Conservation (phyloP, 1,284 basidiomycete genomes). For the Sphagnurus paluster region DNA sequence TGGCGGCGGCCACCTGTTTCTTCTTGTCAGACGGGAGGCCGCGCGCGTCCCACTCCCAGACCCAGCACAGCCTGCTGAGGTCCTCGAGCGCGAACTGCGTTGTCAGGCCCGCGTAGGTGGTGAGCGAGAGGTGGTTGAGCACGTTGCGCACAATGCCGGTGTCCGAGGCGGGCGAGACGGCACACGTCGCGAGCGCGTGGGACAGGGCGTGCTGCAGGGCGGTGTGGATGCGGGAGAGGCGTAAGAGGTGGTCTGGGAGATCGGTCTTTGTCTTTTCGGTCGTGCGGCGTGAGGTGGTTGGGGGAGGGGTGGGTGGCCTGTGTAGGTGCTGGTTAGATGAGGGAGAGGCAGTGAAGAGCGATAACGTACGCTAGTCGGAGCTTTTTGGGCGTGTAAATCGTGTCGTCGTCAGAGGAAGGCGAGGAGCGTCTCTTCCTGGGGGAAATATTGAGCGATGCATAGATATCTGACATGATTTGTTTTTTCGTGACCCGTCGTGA, state of each 20-base stretch:
- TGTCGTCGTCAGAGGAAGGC: conserved; percentile 47
- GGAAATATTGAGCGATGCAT: conserved; percentile 59
- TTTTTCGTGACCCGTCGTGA: conserved; percentile 7
- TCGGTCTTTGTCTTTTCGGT: conserved; percentile 20
- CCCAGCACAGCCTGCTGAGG: conserved; percentile 74
- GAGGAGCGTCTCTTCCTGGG: conserved; percentile 66
- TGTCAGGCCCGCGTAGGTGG: conserved; percentile 65
- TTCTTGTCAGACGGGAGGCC: conserved; percentile 29
- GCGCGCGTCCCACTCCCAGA: conserved; percentile 83
- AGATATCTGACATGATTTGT: conserved; percentile 59
- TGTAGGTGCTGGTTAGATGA: neutral
- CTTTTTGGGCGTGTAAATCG: conserved; percentile 65
- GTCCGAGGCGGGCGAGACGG: conserved; percentile 73
- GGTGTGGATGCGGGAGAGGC: conserved; percentile 61
- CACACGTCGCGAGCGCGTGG: conserved; percentile 77
- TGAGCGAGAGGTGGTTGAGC: conserved; percentile 71
- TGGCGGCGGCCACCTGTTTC: conserved; percentile 9
- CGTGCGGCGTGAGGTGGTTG: conserved; percentile 40
- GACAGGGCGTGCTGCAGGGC: conserved; percentile 77
- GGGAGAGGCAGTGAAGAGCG: conserved; percentile 8
- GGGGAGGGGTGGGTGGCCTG: conserved; percentile 59
- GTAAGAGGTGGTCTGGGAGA: conserved; percentile 60
- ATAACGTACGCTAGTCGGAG: conserved; percentile 52
- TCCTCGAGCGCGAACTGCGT: conserved; percentile 66
- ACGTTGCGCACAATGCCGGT: conserved; percentile 75